Evolutionary conservation across 148 eudicot species (phyloP).

Genomic region (Beta vulgaris): DNA sequence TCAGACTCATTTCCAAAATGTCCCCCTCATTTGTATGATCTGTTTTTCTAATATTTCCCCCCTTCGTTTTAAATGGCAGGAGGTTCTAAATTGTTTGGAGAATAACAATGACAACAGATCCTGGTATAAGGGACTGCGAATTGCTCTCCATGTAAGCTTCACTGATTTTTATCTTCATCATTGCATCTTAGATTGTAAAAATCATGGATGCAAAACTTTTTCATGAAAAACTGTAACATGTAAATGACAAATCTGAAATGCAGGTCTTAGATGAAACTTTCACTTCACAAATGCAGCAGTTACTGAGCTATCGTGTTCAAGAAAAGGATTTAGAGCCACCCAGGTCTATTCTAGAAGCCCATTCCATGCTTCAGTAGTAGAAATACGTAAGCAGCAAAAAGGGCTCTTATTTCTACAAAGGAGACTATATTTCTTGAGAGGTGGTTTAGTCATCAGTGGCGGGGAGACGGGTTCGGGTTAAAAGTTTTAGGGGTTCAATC

Average conservation of each 20-base stretch:
- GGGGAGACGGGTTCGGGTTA: no score
- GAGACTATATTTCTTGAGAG: not conserved
- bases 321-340: conserved; percentile 71
- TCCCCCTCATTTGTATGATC: not conserved
- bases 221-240: not conserved
- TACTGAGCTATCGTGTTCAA: conserved; percentile 50
- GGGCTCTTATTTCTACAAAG: conserved; percentile 21
- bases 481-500: not conserved
- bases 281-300: conserved; percentile 56
- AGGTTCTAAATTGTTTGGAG: conserved; percentile 55
- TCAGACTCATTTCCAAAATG: not conserved
- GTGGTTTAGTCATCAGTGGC: no score
- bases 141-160: conserved; percentile 66
- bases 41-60: conserved; percentile 10
- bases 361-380: conserved; percentile 63
- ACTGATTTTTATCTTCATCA: not conserved
- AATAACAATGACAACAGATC: conserved; percentile 63
- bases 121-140: conserved; percentile 61
- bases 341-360: conserved; percentile 56
- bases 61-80: conserved; percentile 28
- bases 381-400: conserved; percentile 46
- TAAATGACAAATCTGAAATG: conserved; percentile 1
- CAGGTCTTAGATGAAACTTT: conserved; percentile 72
- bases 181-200: not conserved
- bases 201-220: no score